A percentile compares a stretch with the other conserved stretches of the same genome.
These are phyloP conservation scores for Claviceps quebecensis DNA, from an alignment of 2,329 filamentous ascomycete species.

Conservation along the genomic window DNA sequence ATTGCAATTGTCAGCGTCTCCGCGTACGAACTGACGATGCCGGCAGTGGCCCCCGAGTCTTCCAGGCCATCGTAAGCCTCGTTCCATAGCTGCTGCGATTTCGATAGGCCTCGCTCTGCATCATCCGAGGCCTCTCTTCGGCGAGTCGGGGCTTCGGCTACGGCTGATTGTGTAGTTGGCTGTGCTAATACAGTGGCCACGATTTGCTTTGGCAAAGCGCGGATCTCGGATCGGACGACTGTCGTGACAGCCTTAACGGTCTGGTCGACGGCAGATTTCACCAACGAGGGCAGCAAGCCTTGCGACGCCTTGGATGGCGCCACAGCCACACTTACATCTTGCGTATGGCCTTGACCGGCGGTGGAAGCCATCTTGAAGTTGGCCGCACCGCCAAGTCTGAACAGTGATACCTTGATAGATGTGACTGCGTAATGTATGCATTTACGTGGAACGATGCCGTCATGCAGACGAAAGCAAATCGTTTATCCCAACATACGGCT, in stretches of 20 bases:
- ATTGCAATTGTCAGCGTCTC: conserved; percentile 6
- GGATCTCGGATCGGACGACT: conserved; percentile 6
- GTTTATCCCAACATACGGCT: not conserved
- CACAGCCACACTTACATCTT: conserved; percentile 1
- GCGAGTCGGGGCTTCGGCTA: not conserved
- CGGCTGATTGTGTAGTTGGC: not conserved
- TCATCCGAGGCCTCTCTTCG: not conserved
- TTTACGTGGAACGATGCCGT: not conserved
- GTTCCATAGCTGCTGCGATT: conserved; percentile 7
- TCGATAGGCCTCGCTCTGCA: conserved; percentile 1
- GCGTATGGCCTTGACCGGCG: not conserved
- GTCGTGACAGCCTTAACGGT: conserved; percentile 5
- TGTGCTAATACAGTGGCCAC: conserved; percentile 4
- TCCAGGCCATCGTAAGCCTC: conserved; percentile 6
- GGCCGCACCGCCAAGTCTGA: not conserved
- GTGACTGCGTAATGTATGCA: not conserved
- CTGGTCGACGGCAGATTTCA: conserved; percentile 7
- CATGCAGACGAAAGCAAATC: not conserved
- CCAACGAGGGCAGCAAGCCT: conserved; percentile 3
- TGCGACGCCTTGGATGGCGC: not conserved
- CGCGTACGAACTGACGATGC: conserved; percentile 6
- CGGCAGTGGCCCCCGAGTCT: conserved; percentile 2
- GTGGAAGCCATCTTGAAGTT: conserved; percentile 1
- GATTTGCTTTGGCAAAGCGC: conserved; percentile 5
- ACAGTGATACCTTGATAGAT: not conserved